These are phyloP conservation scores for Pulveroboletus sp. DNA, from an alignment of 768 basidiomycete genomes.

Conservation along the genomic window DNA sequence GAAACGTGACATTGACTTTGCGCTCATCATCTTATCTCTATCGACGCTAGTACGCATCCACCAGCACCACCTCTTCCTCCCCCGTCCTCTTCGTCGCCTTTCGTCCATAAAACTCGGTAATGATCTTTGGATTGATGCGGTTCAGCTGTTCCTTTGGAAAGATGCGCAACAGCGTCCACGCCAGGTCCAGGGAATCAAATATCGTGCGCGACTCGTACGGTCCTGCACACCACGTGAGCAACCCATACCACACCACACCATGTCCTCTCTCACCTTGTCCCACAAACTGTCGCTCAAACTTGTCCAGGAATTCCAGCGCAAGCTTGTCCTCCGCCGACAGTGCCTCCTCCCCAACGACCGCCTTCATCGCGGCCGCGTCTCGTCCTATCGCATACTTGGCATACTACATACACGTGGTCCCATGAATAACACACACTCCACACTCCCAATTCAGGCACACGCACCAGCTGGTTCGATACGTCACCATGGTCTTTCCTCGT, in stretches of 20 bases:
- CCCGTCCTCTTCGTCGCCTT: constrained; percentile 68
- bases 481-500: constrained; percentile 99
- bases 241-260: too few species aligned
- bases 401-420: constrained; percentile 58
- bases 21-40: constrained; percentile 14
- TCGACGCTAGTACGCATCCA: constrained; percentile 53
- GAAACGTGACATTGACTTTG: constrained; percentile 11
- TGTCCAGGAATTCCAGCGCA: constrained; percentile 94
- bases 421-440: constrained; percentile 10
- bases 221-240: constrained; percentile 44
- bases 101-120: constrained; percentile 88
- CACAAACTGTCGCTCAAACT: constrained; percentile 97
- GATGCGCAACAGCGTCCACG: constrained; percentile 94
- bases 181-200: constrained; percentile 96
- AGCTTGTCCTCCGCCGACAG: constrained; percentile 93
- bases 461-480: constrained; percentile 95
- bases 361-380: constrained; percentile 98
- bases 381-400: constrained; percentile 98
- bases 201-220: constrained; percentile 94
- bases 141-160: constrained; percentile 99
- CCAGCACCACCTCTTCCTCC: constrained; percentile 50
- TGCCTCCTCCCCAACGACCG: constrained; percentile 98
- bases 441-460: constrained; percentile 35
- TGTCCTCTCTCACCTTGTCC: constrained; percentile 69
- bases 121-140: constrained; percentile 96